Percentiles rank a stretch among this genome's conserved stretches.
phyloP scores from a whole-genome alignment of 305 asterid genomes.

The Solanum hybrid region DNA sequence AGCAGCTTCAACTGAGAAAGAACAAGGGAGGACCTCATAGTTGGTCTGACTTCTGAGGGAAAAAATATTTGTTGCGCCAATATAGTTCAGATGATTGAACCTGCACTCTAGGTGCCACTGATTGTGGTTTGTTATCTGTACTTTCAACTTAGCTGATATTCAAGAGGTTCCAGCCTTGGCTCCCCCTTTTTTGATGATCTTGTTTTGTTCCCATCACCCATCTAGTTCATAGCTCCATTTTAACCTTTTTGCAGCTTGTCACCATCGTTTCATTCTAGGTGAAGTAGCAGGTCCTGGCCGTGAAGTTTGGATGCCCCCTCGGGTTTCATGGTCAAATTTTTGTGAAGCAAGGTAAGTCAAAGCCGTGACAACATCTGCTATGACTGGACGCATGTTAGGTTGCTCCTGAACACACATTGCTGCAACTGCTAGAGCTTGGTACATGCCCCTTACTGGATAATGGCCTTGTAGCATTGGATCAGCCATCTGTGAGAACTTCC shows the following conservation, averaged over 20 bases:
- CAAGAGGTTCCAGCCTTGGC: background rate
- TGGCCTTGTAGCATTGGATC: conserved; percentile 74
- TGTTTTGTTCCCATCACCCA: background rate
- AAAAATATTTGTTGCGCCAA: background rate
- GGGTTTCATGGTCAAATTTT: conserved; percentile 32
- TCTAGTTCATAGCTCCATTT: background rate
- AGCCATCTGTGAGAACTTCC: conserved; percentile 55
- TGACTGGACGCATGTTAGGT: conserved; percentile 56
- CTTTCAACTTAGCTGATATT: background rate
- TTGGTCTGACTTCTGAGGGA: background rate
- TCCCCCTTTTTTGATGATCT: background rate
- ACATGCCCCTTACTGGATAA: conserved; percentile 61
- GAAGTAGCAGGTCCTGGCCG: conserved; percentile 40
- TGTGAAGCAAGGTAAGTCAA: conserved; percentile 61
- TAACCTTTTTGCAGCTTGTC: conserved; percentile 24
- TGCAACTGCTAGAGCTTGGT: conserved; percentile 78
- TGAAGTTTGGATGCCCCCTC: conserved; percentile 24
- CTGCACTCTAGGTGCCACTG: background rate
- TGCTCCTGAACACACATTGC: conserved; percentile 87
- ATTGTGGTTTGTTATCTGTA: background rate
- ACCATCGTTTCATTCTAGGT: conserved; percentile 35
- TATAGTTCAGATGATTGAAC: conserved; percentile 1
- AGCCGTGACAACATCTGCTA: conserved; percentile 84
- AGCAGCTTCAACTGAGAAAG: background rate
- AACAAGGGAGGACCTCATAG: background rate